Base-by-base conservation (phyloP, 2,329 filamentous ascomycete genomes). In the Arthroderma sp. region DNA sequence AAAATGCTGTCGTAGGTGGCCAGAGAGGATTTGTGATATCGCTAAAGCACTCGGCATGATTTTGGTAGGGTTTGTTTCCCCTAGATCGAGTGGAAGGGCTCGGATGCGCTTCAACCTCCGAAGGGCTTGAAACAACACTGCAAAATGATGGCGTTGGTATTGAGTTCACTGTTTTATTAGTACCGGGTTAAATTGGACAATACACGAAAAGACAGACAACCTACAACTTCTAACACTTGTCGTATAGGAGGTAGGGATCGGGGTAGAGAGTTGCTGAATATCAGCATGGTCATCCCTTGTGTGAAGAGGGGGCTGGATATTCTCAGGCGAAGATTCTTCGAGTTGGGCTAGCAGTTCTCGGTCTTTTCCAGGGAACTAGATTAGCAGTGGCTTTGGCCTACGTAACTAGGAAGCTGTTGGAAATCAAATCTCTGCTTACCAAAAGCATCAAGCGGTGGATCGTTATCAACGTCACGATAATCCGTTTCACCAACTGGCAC, bases 381-480 rank as follows among this genome's bases (percentile, higher is more conserved):
- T 22, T 22, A 22, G 15, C 15, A 22, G 15, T 3, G 15, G 15
- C 15, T 22, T 22, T 22, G 15, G 3, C 15, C 15, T 22, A 22
- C 15, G 15, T 22, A 22, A 22, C 15, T 22, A 22, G 15, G 15
- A 22, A 22, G 15, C 15, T 22, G 15, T 22, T 1, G 15, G 15
- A 22, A 22, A 22, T 22, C 15, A 22, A 22, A 22, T 22, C 15
- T 22, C 3, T 3, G 15, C 15, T 22, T 22, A 22, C 15, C 15
- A 51, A 74, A 75, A 3, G 63, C 63, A 59, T 75, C 70, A 8
- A 73, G 57, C 5, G 58, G 52, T n/a, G 55, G 30, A 29, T 61
- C 58, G 30, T 61, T 52, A 22, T 61, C 53, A 22, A 22, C 15
- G 15, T 22, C 15, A 9, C 55, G 54, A 29, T 51, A 48, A 34